A percentile compares a stretch with the other conserved stretches of the same genome.
phyloP scores from a whole-genome alignment of 805 yeast species.

The Maudiozyma barnettii region DNA sequence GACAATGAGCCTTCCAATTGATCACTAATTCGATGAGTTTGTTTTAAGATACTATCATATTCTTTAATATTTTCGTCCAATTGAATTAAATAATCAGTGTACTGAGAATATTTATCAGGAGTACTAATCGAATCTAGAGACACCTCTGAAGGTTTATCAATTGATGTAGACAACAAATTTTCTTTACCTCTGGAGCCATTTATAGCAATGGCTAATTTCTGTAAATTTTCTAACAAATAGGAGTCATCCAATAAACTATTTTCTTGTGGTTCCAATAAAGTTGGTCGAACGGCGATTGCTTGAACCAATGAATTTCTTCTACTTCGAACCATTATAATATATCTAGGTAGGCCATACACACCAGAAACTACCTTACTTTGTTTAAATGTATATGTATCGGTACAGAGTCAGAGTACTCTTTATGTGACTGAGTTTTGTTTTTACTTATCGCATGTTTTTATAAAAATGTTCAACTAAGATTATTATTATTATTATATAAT shows the following conservation, averaged over 20 bases:
- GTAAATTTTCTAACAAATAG: constrained; percentile 16
- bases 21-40: constrained; percentile 28
- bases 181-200: not conserved
- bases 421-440: not conserved
- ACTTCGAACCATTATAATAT: constrained; percentile 27
- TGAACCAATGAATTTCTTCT: constrained; percentile 58
- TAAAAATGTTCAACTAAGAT: too few species aligned
- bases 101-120: constrained; percentile 10
- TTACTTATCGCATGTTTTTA: too few species aligned
- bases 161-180: not conserved
- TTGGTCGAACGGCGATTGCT: constrained; percentile 41
- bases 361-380: not conserved
- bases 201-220: constrained; percentile 12
- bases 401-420: too few species aligned
- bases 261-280: constrained; percentile 9
- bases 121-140: not conserved
- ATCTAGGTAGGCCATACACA: not conserved
- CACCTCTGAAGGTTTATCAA: not conserved
- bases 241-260: constrained; percentile 22
- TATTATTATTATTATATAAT: too few species aligned
- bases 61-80: constrained; percentile 29
- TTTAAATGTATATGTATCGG: not conserved
- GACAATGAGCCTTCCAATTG: constrained; percentile 25
- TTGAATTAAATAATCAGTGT: constrained; percentile 14
- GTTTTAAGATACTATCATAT: constrained; percentile 34